A percentile compares a stretch with the other conserved stretches of the same genome.
Conservation (phyloP, 176 grass and related monocot genomes). For the Chrysopogon serrulatus region DNA sequence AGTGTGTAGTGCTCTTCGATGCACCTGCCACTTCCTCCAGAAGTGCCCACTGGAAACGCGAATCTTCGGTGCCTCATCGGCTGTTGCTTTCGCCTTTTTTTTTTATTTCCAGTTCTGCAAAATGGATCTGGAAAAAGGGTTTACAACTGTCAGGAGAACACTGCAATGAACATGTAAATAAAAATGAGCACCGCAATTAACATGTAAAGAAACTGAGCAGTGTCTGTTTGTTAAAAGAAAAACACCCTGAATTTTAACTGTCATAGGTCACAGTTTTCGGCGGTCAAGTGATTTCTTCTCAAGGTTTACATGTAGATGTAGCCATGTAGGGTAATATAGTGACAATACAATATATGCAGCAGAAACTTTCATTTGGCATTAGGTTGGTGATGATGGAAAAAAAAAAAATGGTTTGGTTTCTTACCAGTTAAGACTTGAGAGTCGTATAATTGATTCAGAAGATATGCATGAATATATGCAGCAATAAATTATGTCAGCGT, state of each 20-base stretch:
- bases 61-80: conserved; percentile 32
- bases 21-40: conserved; percentile 35
- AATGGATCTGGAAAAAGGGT: not conserved
- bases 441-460: not conserved
- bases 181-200: not conserved
- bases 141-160: not conserved
- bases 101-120: not conserved
- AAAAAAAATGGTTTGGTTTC: conserved; percentile 12
- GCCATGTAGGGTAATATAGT: not conserved
- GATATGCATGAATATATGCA: conserved; percentile 23
- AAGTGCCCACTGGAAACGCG: conserved; percentile 25
- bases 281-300: not conserved
- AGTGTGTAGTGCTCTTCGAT: conserved; percentile 36
- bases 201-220: not conserved
- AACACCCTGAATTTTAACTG: not conserved
- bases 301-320: not conserved
- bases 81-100: conserved; percentile 33
- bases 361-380: not conserved
- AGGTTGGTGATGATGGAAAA: not conserved
- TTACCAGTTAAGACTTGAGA: not conserved
- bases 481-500: not conserved
- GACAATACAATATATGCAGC: not conserved
- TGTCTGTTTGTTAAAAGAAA: not conserved
- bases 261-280: not conserved
- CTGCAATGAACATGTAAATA: not conserved